Evolutionary conservation across 75 land plant species (phyloP).

Genomic region (Cunninghamia lanceolata): DNA sequence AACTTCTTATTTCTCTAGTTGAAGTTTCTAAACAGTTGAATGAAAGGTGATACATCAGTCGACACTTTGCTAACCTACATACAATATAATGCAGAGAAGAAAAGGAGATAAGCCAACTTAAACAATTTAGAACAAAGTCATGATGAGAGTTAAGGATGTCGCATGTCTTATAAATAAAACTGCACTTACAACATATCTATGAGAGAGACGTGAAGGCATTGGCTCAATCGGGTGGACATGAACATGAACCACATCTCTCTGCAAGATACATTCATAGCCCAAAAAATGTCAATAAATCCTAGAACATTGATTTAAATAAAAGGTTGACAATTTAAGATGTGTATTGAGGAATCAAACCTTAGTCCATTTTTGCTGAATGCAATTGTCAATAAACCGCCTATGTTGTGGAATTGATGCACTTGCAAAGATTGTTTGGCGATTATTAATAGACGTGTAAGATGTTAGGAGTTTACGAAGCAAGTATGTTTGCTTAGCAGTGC

Average conservation of each 20-base stretch:
- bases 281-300: constrained; percentile 1
- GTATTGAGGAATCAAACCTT: constrained; percentile 48
- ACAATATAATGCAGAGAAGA: constrained; percentile 3
- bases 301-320: constrained; percentile 1
- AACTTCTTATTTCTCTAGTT: not conserved
- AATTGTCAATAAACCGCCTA: constrained; percentile 73
- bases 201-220: constrained; percentile 68
- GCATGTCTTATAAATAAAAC: not conserved
- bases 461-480: constrained; percentile 71
- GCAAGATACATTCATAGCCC: constrained; percentile 15
- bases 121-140: not conserved
- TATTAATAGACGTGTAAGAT: constrained; percentile 53
- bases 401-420: constrained; percentile 98
- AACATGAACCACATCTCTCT: constrained; percentile 80
- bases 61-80: not conserved
- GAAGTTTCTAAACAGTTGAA: not conserved
- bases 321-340: not conserved
- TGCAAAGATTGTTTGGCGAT: constrained; percentile 93
- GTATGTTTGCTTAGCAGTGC: constrained; percentile 65
- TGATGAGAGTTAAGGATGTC: not conserved
- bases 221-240: constrained; percentile 72
- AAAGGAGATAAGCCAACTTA: not conserved
- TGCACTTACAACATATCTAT: constrained; percentile 75
- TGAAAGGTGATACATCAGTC: not conserved
- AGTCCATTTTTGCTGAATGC: constrained; percentile 94